Base-by-base conservation (phyloP, 768 basidiomycete genomes). In the Boletus patriciae region DNA sequence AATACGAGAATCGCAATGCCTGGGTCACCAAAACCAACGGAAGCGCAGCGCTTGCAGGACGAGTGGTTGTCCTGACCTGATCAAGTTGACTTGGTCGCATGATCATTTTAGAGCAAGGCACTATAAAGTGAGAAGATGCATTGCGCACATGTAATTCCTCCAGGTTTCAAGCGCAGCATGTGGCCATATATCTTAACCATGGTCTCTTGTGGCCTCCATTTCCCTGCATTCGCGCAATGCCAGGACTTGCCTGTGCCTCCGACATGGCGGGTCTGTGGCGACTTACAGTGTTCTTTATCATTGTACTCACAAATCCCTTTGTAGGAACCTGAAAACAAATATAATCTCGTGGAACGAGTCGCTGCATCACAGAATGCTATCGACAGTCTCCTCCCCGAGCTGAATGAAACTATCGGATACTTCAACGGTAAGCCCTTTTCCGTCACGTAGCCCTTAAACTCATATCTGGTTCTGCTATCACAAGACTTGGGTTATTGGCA, bases 401-500 rank as follows among this genome's bases (percentile, higher is more conserved):
- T 77, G 40, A 70, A 75, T 41, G 55, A 70, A 6, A 66, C 62
- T 8, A 77, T 60, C 40, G 80, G 69, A 2, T 73, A 79, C 58
- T 81, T 81, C 69, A 75, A 76, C 54, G 78, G 79, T 74, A 46
- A 34, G 73, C 59, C 12, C 27, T 27, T 34, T n/a, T 42, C 9
- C 12, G 1, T 31, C 44, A 27, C 7, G 25, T 9, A 18, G 6
- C 3, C 48, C 18, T 34, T 8, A 9, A 18, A 45, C 43, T 37
- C 25, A 55, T n/a, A 12, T 18, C 36, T 21, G 9, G 25, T 23
- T 21, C 19, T 25, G 19, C 45, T 31, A 42, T 33, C 44, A 40
- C 8, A 46, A 80, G 81, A 77, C 7, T 76, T 83, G 40, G 75
- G 79, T 38, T 82, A 74, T 55, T 83, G 82, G 82, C 80, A 82